A percentile compares a stretch with the other conserved stretches of the same genome.
These are phyloP conservation scores for Actinomortierella ambigua DNA, from an alignment of 371 early-diverging fungal genomes.

Conservation along the genomic window DNA sequence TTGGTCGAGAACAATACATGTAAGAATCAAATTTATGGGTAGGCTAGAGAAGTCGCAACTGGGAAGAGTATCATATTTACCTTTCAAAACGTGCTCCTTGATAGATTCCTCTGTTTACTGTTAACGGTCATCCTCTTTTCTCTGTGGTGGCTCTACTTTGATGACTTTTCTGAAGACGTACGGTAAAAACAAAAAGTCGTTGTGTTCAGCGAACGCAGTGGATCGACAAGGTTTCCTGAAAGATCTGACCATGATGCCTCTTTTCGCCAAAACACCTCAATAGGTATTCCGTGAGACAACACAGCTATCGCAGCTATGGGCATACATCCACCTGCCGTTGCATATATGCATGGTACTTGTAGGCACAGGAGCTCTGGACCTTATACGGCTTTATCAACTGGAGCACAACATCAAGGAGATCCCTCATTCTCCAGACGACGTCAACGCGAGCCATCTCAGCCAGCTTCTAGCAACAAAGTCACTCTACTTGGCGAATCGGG, in stretches of 20 bases:
- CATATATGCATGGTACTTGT: constrained; percentile 62
- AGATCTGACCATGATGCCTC: not conserved
- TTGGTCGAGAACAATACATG: constrained; percentile 18
- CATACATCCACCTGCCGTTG: constrained; percentile 63
- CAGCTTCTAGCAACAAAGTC: not conserved
- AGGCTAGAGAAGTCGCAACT: too few relatives aligned
- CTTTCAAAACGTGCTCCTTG: not conserved
- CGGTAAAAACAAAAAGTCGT: not conserved
- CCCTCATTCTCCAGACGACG: not conserved
- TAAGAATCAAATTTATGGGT: not conserved
- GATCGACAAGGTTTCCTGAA: not conserved
- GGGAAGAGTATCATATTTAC: not conserved
- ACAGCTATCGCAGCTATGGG: constrained; percentile 56
- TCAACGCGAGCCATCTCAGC: constrained; percentile 1
- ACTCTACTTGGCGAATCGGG: too few relatives aligned
- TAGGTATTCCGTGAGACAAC: constrained; percentile 40
- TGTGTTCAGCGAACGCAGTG: too few relatives aligned
- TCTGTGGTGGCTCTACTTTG: constrained; percentile 43
- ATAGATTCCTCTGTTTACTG: constrained; percentile 19
- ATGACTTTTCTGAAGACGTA: constrained; percentile 44
- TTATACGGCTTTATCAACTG: constrained; percentile 50
- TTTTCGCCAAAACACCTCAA: not conserved
- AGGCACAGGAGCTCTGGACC: constrained; percentile 59
- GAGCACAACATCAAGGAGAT: constrained; percentile 26
- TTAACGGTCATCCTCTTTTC: constrained; percentile 24